Evolutionary conservation across 768 basidiomycete genomes (phyloP).

Genomic region (Favolaschia claudopus): DNA sequence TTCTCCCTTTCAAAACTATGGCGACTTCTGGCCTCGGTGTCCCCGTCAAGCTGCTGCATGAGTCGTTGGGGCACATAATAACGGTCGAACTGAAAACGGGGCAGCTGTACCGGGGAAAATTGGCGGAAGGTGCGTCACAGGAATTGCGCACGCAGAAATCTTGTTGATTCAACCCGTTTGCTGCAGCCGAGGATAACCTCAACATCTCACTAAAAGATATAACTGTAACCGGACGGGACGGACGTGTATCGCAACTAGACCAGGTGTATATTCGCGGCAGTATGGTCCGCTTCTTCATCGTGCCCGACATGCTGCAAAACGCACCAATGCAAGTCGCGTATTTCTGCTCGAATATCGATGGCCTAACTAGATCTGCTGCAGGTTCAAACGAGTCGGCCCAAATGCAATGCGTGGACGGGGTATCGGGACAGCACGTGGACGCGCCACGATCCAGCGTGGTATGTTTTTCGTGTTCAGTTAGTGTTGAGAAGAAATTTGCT

Average conservation of each 20-base stretch:
- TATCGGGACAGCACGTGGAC: slow-evolving; percentile 98
- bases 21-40: slow-evolving; percentile 81
- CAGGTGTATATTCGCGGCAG: slow-evolving; percentile 99
- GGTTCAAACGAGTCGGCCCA: slow-evolving; percentile 99
- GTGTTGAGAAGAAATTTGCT: slow-evolving; percentile 21
- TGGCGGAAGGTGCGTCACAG: slow-evolving; percentile 85
- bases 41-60: slow-evolving; percentile 95
- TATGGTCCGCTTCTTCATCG: slow-evolving; percentile 98
- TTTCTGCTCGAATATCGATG: slow-evolving; percentile 4
- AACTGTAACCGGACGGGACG: slow-evolving; percentile 97
- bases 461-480: slow-evolving; percentile 38
- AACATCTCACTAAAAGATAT: slow-evolving; percentile 97
- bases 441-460: slow-evolving; percentile 99
- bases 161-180: slow-evolving; percentile 16
- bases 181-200: slow-evolving; percentile 93
- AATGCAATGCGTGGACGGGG: slow-evolving; percentile 99
- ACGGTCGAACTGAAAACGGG: slow-evolving; percentile 99
- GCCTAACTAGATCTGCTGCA: slow-evolving; percentile 41
- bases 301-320: slow-evolving; percentile 99
- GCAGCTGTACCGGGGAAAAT: slow-evolving; percentile 95
- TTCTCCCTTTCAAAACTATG: slow-evolving; percentile 41
- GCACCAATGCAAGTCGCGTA: slow-evolving; percentile 87
- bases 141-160: not conserved
- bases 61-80: slow-evolving; percentile 94
- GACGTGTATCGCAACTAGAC: slow-evolving; percentile 97